Base-by-base conservation (phyloP, 352 stramenopile species). In the Phytophthora ohioensis region DNA sequence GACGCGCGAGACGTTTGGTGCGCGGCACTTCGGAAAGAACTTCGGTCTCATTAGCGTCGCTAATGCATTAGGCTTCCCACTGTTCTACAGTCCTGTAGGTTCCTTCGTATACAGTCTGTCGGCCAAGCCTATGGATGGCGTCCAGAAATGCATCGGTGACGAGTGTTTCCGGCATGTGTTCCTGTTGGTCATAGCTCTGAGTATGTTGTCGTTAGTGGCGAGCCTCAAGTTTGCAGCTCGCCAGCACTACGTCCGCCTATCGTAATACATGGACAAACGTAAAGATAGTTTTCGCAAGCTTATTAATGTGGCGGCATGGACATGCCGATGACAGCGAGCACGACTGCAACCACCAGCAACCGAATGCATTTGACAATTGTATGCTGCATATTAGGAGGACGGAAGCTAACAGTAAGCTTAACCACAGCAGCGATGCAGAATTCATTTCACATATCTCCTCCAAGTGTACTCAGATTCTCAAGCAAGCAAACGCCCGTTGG, bases 21-120 rank as follows among this genome's bases (percentile, higher is more conserved):
- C 69, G 21, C 71, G 67, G 1, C 87, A 94, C 57, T 92, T 94
- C 56, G 87, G 87, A 47, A 90, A 92, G 58, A 94, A 94, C 51
- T 94, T 90, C 60, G 85, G 87, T 10, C 57, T 91, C 30, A 87
- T 94, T 30, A 92, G 82, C 48, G 73, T 92, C 48, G 87, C 87
- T 35, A 94, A 93, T 55, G 83, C 82, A 0, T 41, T 93, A 15
- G 85, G 85, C 3, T 94, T 92, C 69, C 87, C 87, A 17, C 59
- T 94, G 3, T 88, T 94, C 63, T 89, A 79, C 71, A 91, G 80
- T 39, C 87, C 87, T 6, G 67, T 94, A 11, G 77, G 81, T 13
- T 91, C 87, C 38, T 82, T 85, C 60, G 57, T 91, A 1, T 93
- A 94, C 51, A 73, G 71, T 38, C 31, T 71, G 45, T 81, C 79